These are phyloP conservation scores for Sarcodon sp. DNA, from an alignment of 768 basidiomycete genomes.

Conservation along the genomic window DNA sequence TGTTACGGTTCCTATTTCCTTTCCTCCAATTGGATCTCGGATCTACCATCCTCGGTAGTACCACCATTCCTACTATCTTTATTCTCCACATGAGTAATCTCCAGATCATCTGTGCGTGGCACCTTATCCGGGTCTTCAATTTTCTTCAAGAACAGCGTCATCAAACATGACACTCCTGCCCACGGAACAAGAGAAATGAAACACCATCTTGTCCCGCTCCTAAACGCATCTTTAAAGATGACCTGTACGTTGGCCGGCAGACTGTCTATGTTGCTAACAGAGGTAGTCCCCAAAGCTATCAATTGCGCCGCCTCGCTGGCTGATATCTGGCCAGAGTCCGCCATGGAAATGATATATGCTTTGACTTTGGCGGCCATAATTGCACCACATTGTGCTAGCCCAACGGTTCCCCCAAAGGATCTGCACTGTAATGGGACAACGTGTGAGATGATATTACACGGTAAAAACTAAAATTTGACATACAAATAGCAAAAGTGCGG, in stretches of 20 bases:
- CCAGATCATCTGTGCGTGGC: neutral
- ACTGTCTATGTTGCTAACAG: conserved; percentile 21
- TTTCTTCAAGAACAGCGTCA: conserved; percentile 24
- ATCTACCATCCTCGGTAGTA: neutral
- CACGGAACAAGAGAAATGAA: conserved; percentile 39
- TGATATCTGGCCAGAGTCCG: conserved; percentile 17
- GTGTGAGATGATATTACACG: neutral
- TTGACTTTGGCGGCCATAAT: conserved; percentile 31
- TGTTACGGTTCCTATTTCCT: too few relatives aligned
- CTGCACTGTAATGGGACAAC: conserved; percentile 23
- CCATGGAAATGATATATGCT: conserved; percentile 15
- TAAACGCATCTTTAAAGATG: conserved; percentile 27
- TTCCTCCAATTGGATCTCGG: too few relatives aligned
- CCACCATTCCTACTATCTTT: neutral
- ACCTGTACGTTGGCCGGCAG: conserved; percentile 22
- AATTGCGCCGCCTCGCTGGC: conserved; percentile 15
- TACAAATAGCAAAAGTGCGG: conserved; percentile 32
- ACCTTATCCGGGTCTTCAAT: conserved; percentile 19
- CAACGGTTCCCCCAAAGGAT: conserved; percentile 36
- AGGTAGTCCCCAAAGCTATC: conserved; percentile 15
- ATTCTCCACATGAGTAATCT: neutral
- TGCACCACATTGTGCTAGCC: conserved; percentile 39
- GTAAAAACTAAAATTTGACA: conserved; percentile 9
- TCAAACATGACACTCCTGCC: conserved; percentile 21
- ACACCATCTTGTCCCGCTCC: conserved; percentile 25